A percentile compares a stretch with the other conserved stretches of the same genome.
Evolutionary conservation across 345 rosid genomes (phyloP).

Genomic region (Litchi chinensis): DNA sequence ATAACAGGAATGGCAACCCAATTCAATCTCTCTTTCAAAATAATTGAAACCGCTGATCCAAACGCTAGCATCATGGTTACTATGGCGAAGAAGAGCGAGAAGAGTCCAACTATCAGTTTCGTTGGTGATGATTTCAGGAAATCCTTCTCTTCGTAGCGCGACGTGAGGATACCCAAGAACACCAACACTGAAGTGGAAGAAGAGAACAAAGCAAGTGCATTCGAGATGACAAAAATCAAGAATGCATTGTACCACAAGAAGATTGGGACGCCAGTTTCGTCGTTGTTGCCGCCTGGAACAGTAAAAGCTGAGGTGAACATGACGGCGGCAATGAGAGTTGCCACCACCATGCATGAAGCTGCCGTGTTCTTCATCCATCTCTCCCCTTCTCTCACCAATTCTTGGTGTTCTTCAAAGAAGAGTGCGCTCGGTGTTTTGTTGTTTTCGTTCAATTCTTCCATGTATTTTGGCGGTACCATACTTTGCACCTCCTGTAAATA

Average conservation of each 20-base stretch:
- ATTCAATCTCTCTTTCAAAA: neutral
- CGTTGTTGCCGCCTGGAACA: neutral
- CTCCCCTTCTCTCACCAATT: slow-evolving; percentile 32
- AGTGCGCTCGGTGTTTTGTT: slow-evolving; percentile 18
- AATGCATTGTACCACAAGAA: neutral
- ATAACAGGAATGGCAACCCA: slow-evolving; percentile 1
- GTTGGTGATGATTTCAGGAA: neutral
- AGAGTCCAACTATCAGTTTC: neutral
- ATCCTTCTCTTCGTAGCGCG: neutral
- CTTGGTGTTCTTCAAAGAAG: slow-evolving; percentile 28
- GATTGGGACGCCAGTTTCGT: neutral
- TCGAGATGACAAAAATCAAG: neutral
- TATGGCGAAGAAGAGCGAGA: neutral
- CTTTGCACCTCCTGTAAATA: slow-evolving; percentile 20
- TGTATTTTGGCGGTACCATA: slow-evolving; percentile 14
- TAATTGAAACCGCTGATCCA: neutral
- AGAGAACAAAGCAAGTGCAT: neutral
- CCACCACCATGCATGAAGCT: slow-evolving; percentile 4
- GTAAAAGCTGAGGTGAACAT: slow-evolving; percentile 12
- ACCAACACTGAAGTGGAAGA: neutral
- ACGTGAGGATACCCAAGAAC: slow-evolving; percentile 3
- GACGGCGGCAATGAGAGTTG: slow-evolving; percentile 7
- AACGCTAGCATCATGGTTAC: slow-evolving; percentile 1
- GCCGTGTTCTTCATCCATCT: slow-evolving; percentile 12
- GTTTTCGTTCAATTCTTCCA: slow-evolving; percentile 7